Conservation (phyloP, 1,139 yeast species). For the Blastobotrys indianensis region DNA sequence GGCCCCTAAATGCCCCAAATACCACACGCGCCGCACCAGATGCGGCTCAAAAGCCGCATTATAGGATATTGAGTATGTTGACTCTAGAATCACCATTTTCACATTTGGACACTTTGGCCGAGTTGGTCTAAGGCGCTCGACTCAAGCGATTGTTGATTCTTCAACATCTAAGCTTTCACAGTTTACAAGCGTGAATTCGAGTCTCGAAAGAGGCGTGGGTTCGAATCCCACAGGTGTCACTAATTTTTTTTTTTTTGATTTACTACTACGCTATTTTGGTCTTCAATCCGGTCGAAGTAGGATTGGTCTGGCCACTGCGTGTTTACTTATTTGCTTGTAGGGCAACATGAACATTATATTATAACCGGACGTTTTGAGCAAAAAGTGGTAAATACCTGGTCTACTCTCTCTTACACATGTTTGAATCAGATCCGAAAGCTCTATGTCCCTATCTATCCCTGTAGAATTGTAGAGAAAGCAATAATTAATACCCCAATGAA, state of each 20-base stretch:
- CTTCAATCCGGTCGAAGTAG: too few species aligned
- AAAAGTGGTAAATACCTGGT: too few species aligned
- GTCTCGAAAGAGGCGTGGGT: conserved; percentile 31
- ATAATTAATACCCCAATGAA: conserved; percentile 31
- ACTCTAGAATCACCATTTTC: background rate
- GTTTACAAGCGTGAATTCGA: conserved; percentile 24
- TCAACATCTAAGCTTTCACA: conserved; percentile 15
- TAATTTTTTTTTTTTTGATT: conserved; percentile 10
- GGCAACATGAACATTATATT: too few species aligned
- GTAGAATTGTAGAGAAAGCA: conserved; percentile 18
- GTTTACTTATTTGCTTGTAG: too few species aligned
- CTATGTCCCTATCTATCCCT: too few species aligned
- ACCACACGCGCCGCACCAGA: background rate
- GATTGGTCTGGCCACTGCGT: too few species aligned
- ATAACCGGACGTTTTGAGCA: too few species aligned
- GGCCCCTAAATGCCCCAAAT: too few species aligned
- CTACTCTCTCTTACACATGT: too few species aligned
- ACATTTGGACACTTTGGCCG: conserved; percentile 26
- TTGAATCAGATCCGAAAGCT: too few species aligned
- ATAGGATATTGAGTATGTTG: background rate
- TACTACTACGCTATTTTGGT: too few species aligned
- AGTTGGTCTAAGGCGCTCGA: conserved; percentile 31
- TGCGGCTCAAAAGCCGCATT: background rate
- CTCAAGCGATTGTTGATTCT: conserved; percentile 20
- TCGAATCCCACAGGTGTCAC: conserved; percentile 30